Conservation (phyloP, 345 rosid species). For the Camelina laxa region DNA sequence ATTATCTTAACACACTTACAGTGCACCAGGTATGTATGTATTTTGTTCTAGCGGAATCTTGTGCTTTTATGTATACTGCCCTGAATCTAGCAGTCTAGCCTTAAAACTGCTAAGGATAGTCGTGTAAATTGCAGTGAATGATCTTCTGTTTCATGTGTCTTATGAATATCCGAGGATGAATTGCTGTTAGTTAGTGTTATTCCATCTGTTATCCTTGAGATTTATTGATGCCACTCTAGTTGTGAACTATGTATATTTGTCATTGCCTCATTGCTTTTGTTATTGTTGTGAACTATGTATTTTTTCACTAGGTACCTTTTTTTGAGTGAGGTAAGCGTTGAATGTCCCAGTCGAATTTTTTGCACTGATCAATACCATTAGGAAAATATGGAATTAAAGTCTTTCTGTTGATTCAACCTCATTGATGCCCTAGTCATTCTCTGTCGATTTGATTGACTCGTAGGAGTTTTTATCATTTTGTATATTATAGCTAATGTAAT, state of each 20-base stretch:
- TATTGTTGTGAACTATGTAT: neutral
- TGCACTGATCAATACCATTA: neutral
- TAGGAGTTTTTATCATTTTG: neutral
- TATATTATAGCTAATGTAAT: neutral
- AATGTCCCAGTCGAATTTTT: neutral
- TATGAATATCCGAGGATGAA: neutral
- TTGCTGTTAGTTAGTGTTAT: conserved; percentile 7
- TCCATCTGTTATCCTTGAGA: neutral
- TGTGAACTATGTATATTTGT: neutral
- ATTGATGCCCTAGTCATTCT: conserved; percentile 11
- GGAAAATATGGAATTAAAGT: conserved; percentile 6
- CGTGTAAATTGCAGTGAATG: neutral
- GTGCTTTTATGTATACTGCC: neutral
- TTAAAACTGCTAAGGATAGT: neutral
- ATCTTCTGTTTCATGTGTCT: conserved; percentile 1
- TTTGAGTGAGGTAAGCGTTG: neutral
- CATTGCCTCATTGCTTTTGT: conserved; percentile 3
- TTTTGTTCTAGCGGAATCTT: neutral
- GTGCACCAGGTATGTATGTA: conserved; percentile 88
- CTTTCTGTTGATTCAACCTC: conserved; percentile 7
- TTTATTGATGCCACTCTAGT: neutral
- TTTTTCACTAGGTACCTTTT: neutral
- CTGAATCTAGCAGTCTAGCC: neutral
- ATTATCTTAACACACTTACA: conserved; percentile 75
- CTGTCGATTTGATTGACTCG: neutral